Base-by-base conservation (phyloP, 495 filamentous ascomycete genomes). In the Penicillium cinerascens region DNA sequence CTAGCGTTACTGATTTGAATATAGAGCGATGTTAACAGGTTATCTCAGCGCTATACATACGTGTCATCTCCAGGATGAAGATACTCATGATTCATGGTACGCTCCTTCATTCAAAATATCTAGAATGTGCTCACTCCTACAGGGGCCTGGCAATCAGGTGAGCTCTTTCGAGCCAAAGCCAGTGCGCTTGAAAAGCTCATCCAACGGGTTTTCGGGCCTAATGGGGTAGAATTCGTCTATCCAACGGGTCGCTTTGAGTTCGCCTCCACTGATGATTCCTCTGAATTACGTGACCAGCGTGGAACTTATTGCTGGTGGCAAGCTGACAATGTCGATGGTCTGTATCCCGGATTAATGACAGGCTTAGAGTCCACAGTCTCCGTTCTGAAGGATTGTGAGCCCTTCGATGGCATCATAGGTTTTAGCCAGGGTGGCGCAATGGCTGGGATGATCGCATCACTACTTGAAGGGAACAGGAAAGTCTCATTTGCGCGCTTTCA, bases 341-440 rank as follows among this genome's bases (percentile, higher is more conserved):
- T 43, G 4, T 43, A 43, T 26, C 39, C 25, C 8, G 39, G 39
- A 4, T 26, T 54, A 29, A 39, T 43, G 7, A 16, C 4, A 13
- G 23, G 23, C 36, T 20, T 54, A n/a, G n/a, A 23, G 6, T 20
- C 26, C 11, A 54, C 48, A 13, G 51, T 18, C 0, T 36, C 37
- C 25, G 16, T 49, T 21, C 42, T 64, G 20, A 25, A 45, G 11
- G 21, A 53, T 6, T 64, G 62, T 29, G 70, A 67, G 6, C 69
- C 70, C 1, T 74, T 65, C 40, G 70, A 74, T 44, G 70, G 68
- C 0, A 47, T 74, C 10, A 47, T 74, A 18, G 69, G 54, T n/a
- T 74, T 67, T 41, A 68, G 63, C 9, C 51, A 66, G 25, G 67
- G 61, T 9, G 67, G 47, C 23, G 56, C 44, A 6, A 21, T 54